phyloP scores from a whole-genome alignment of 352 stramenopile genomes.

The Thalassiosira exigua region DNA sequence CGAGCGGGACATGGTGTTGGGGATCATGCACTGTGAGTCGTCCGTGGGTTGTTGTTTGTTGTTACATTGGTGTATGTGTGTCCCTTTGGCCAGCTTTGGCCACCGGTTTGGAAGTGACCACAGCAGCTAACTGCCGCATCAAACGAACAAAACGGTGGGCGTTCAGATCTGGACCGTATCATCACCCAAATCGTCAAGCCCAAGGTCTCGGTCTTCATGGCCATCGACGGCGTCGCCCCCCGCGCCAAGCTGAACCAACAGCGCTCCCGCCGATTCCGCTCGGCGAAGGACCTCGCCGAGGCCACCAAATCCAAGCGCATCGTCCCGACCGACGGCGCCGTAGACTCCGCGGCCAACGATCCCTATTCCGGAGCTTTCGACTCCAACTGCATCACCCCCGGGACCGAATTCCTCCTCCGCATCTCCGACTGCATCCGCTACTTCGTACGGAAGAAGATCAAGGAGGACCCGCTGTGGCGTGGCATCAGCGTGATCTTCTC shows the following conservation, averaged over 20 bases:
- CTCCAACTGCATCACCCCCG: slow-evolving; percentile 98
- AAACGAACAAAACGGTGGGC: slow-evolving; percentile 97
- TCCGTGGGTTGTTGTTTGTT: no score
- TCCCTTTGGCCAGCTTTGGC: no score
- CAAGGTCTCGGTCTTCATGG: slow-evolving; percentile 97
- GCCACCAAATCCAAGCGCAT: slow-evolving; percentile 74
- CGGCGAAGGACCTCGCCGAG: slow-evolving; percentile 83
- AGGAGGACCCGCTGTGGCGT: slow-evolving; percentile 94
- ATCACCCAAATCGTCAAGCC: slow-evolving; percentile 98
- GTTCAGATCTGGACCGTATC: slow-evolving; percentile 88
- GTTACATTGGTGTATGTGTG: no score
- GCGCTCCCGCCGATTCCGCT: slow-evolving; percentile 93
- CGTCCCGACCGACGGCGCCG: slow-evolving; percentile 46
- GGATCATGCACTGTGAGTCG: slow-evolving; percentile 84
- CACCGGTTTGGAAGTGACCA: no score
- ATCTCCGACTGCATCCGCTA: slow-evolving; percentile 89
- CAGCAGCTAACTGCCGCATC: slow-evolving; percentile 93
- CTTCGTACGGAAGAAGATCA: slow-evolving; percentile 94
- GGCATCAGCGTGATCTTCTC: slow-evolving; percentile 96
- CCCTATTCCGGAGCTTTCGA: slow-evolving; percentile 89
- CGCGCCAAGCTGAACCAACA: slow-evolving; percentile 99
- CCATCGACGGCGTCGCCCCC: slow-evolving; percentile 98
- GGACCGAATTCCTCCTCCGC: slow-evolving; percentile 94
- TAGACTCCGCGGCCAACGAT: slow-evolving; percentile 34
- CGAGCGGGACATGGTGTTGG: slow-evolving; percentile 85